A percentile compares a stretch with the other conserved stretches of the same genome.
phyloP scores from a whole-genome alignment of 2,329 filamentous ascomycete genomes.

The Aaosphaeria arxii region DNA sequence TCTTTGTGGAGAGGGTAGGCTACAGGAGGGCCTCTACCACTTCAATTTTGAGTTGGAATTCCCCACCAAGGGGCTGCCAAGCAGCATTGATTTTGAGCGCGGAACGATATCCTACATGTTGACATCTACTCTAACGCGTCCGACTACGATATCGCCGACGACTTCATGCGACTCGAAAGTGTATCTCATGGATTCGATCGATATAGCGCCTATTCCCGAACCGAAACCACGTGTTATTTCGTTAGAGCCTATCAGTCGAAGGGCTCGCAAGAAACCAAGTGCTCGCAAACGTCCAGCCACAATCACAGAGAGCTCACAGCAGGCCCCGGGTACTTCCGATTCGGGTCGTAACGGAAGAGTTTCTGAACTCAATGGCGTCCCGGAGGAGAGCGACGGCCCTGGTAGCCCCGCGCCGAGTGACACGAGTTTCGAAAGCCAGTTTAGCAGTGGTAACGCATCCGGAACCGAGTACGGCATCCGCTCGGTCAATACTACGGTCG shows the following conservation, averaged over 20 bases:
- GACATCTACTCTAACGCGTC: conserved; percentile 83
- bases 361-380: conserved; percentile 20
- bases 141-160: conserved; percentile 79
- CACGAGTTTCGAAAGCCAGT: conserved; percentile 46
- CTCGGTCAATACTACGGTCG: conserved; percentile 44
- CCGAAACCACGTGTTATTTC: conserved; percentile 82
- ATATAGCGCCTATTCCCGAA: conserved; percentile 71
- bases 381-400: conserved; percentile 32
- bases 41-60: conserved; percentile 76
- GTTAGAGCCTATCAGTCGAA: conserved; percentile 78
- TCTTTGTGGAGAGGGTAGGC: conserved; percentile 72
- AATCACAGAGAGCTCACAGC: conserved; percentile 5
- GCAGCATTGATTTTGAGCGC: conserved; percentile 95
- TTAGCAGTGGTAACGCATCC: conserved; percentile 61
- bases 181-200: conserved; percentile 75
- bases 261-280: conserved; percentile 58
- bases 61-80: conserved; percentile 69
- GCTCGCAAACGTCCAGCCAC: conserved; percentile 15
- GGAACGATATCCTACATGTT: conserved; percentile 91
- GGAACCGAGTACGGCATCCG: conserved; percentile 41
- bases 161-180: conserved; percentile 79
- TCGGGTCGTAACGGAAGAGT: conserved; percentile 15
- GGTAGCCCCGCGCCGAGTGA: conserved; percentile 48
- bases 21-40: conserved; percentile 72
- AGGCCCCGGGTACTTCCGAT: conserved; percentile 15